Conservation (phyloP, 305 asterid species). For the Striga hermonthica region DNA sequence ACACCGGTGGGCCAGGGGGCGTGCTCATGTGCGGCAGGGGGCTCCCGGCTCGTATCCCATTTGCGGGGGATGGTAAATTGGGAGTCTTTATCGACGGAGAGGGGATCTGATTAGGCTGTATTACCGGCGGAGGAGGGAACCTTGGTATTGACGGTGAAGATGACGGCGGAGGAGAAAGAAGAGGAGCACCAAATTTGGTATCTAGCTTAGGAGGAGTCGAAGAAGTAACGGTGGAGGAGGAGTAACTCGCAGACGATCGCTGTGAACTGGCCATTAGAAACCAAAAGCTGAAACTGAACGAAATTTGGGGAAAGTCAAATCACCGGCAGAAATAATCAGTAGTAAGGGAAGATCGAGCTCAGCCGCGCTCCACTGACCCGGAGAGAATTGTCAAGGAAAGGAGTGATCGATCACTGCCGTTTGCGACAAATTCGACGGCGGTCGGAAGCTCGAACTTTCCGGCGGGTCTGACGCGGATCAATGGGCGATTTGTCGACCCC, state of each 20-base stretch:
- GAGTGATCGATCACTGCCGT: neutral
- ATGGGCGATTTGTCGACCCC: conserved; percentile 5
- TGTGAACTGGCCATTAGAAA: conserved; percentile 59
- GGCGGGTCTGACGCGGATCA: neutral
- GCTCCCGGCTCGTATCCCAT: conserved; percentile 59
- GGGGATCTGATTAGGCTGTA: conserved; percentile 63
- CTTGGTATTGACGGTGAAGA: conserved; percentile 48
- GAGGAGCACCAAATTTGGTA: conserved; percentile 47
- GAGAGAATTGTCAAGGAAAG: neutral
- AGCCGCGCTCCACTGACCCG: neutral
- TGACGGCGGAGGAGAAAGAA: conserved; percentile 36
- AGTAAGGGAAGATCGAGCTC: neutral
- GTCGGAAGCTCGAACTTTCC: neutral
- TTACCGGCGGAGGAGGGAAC: conserved; percentile 63
- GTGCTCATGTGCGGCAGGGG: conserved; percentile 76
- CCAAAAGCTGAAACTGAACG: conserved; percentile 11
- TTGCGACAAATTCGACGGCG: neutral
- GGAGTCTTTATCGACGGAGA: conserved; percentile 71
- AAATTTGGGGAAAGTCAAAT: conserved; percentile 19
- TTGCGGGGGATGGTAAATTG: conserved; percentile 39
- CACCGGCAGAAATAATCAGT: conserved; percentile 8
- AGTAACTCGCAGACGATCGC: conserved; percentile 42
- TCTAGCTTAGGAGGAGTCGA: conserved; percentile 45
- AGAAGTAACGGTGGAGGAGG: conserved; percentile 43
- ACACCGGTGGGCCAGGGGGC: conserved; percentile 96